These are phyloP conservation scores for Fraxinus ornus DNA, from an alignment of 305 asterid species.

Conservation along the genomic window DNA sequence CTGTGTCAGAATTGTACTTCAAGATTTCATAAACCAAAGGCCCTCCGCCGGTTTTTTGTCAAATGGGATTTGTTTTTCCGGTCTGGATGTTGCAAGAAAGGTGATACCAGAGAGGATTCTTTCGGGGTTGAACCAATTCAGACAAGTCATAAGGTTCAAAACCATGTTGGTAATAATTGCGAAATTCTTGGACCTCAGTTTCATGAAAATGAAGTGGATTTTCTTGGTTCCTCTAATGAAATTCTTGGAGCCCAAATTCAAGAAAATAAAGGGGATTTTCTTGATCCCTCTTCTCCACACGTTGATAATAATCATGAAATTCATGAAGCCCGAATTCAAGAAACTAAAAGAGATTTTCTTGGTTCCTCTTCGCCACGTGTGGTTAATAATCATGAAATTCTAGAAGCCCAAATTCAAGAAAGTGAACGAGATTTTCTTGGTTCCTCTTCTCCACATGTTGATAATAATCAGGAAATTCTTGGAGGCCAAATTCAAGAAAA, in stretches of 20 bases:
- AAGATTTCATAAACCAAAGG: slow-evolving; percentile 20
- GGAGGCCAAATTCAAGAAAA: background rate
- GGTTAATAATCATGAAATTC: no score
- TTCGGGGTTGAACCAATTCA: slow-evolving; percentile 24
- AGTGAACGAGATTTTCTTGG: background rate
- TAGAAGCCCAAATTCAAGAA: no score
- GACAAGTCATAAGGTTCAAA: background rate
- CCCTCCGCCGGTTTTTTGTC: background rate
- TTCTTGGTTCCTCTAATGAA: background rate
- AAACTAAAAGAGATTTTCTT: no score
- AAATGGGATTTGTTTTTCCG: slow-evolving; percentile 25
- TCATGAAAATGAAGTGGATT: background rate
- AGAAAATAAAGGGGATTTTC: background rate
- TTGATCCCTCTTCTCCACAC: background rate
- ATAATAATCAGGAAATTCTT: background rate
- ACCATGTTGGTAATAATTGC: background rate
- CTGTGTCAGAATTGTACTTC: background rate
- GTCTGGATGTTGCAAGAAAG: slow-evolving; percentile 32
- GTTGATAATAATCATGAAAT: background rate
- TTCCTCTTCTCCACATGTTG: background rate
- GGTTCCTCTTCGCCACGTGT: no score
- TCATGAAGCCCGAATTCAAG: background rate
- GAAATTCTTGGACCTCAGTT: background rate
- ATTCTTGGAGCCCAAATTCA: background rate
- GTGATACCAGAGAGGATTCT: slow-evolving; percentile 23